A percentile compares a stretch with the other conserved stretches of the same genome.
phyloP scores from a whole-genome alignment of 2,329 filamentous ascomycete species.

The Teratosphaeria gauchensis region DNA sequence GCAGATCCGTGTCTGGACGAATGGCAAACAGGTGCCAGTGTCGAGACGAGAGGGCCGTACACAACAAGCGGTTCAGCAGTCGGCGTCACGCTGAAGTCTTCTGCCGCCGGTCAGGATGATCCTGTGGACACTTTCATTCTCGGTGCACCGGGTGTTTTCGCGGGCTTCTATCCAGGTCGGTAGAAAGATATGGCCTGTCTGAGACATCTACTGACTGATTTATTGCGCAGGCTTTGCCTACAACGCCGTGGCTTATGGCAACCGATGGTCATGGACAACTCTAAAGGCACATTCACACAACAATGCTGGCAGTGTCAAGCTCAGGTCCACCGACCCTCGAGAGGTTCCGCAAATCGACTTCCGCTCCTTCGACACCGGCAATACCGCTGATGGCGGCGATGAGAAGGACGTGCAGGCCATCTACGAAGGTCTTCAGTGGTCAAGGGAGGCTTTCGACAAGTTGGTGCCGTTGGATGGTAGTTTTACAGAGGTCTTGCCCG shows the following conservation, averaged over 20 bases:
- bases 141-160: slow-evolving; percentile 45
- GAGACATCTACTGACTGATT: neutral
- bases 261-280: slow-evolving; percentile 39
- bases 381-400: slow-evolving; percentile 1
- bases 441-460: slow-evolving; percentile 29
- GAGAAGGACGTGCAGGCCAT: slow-evolving; percentile 41
- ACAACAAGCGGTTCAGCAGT: slow-evolving; percentile 45
- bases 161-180: neutral
- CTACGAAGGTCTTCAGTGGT: slow-evolving; percentile 46
- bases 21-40: slow-evolving; percentile 27
- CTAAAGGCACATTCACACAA: slow-evolving; percentile 59
- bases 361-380: slow-evolving; percentile 44
- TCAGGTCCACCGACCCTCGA: slow-evolving; percentile 52
- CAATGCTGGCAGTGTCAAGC: slow-evolving; percentile 48
- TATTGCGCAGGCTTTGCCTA: slow-evolving; percentile 36
- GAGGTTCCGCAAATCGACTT: slow-evolving; percentile 55
- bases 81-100: slow-evolving; percentile 33
- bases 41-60: slow-evolving; percentile 32
- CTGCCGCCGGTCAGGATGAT: slow-evolving; percentile 33
- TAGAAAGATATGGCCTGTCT: neutral
- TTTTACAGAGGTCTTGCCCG: slow-evolving; percentile 37
- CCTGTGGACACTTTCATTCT: slow-evolving; percentile 47
- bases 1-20: slow-evolving; percentile 35
- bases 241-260: slow-evolving; percentile 30
- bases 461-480: slow-evolving; percentile 32